Evolutionary conservation across 2,329 filamentous ascomycete genomes (phyloP).

Genomic region (Aspergillus niger): DNA sequence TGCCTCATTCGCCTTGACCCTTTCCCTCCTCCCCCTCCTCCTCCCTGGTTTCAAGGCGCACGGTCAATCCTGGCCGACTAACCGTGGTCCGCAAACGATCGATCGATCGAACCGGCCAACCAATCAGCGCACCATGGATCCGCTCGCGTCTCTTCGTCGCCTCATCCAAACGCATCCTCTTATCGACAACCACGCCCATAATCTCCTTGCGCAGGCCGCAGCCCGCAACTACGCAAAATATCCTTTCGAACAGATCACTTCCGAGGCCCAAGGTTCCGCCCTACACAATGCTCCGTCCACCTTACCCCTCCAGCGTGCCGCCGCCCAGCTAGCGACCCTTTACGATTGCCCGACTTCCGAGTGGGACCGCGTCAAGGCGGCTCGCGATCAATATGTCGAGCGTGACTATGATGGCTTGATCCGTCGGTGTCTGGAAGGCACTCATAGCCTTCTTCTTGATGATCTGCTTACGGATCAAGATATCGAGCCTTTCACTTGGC

Average conservation of each 20-base stretch:
- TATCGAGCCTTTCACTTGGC: conserved; percentile 63
- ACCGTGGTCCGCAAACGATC: background rate
- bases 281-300: conserved; percentile 63
- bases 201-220: conserved; percentile 39
- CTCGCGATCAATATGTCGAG: conserved; percentile 51
- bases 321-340: conserved; percentile 66
- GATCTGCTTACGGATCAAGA: conserved; percentile 66
- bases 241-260: conserved; percentile 65
- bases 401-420: conserved; percentile 60
- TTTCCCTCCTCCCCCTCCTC: background rate
- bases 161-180: conserved; percentile 44
- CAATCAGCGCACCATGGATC: conserved; percentile 24
- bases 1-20: too few relatives aligned
- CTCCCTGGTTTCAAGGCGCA: background rate
- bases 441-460: conserved; percentile 75
- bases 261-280: conserved; percentile 71
- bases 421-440: conserved; percentile 67
- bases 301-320: conserved; percentile 69
- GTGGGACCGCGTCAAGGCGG: conserved; percentile 60
- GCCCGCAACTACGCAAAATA: conserved; percentile 39
- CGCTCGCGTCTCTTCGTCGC: conserved; percentile 34
- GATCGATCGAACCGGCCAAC: conserved; percentile 9
- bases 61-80: background rate
- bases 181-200: conserved; percentile 54
- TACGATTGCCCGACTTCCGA: conserved; percentile 63